These are phyloP conservation scores for Edaphochlamys debaryana DNA, from an alignment of 139 green algal species.

Conservation along the genomic window DNA sequence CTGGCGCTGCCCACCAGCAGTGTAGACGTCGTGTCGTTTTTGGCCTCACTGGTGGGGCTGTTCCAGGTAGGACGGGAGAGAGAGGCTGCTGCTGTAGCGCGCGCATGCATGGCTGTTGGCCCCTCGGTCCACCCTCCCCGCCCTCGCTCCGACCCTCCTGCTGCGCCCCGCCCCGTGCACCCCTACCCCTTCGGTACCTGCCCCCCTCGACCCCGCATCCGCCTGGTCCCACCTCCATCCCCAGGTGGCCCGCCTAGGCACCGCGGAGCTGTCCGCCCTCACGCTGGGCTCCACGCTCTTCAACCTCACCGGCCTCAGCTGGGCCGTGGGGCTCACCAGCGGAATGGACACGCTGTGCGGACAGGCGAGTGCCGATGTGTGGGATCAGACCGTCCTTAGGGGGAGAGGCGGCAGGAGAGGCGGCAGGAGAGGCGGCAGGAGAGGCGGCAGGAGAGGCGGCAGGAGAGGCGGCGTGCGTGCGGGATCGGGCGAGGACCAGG, in stretches of 20 bases:
- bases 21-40: conserved; percentile 11
- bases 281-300: conserved; percentile 38
- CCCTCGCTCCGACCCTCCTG: not conserved
- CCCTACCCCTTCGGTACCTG: not conserved
- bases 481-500: too few relatives aligned
- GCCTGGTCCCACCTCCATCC: too few relatives aligned
- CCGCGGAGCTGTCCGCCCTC: conserved; percentile 30
- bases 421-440: too few relatives aligned
- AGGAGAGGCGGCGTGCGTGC: too few relatives aligned
- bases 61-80: not conserved
- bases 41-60: not conserved
- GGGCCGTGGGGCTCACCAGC: conserved; percentile 3
- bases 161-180: not conserved
- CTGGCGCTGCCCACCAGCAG: not conserved
- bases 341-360: conserved; percentile 40
- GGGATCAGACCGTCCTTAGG: too few relatives aligned
- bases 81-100: not conserved
- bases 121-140: not conserved
- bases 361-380: too few relatives aligned
- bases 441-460: too few relatives aligned
- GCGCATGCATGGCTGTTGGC: not conserved
- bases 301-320: conserved; percentile 43
- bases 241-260: conserved; percentile 36
- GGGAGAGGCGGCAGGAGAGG: too few relatives aligned
- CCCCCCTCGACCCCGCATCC: too few relatives aligned